These are phyloP conservation scores for Triticum monococcum DNA, from an alignment of 176 grass and related monocot genomes.

Conservation along the genomic window DNA sequence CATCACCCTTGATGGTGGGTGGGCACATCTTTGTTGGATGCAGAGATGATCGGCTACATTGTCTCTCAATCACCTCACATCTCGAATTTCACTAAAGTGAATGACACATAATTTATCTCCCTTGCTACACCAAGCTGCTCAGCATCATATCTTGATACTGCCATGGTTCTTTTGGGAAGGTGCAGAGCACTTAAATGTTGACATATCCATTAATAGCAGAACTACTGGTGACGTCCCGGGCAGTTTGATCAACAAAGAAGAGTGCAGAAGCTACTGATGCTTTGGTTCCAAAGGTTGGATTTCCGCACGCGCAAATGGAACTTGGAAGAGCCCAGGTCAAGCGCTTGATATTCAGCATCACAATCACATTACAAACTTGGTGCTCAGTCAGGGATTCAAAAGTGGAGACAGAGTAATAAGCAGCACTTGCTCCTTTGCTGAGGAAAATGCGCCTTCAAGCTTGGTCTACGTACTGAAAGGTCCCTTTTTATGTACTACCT, in stretches of 20 bases:
- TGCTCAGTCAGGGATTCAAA: background rate
- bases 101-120: background rate
- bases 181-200: background rate
- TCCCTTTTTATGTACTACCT: background rate
- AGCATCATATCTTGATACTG: background rate
- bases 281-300: background rate
- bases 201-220: background rate
- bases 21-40: constrained; percentile 88
- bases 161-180: background rate
- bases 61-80: constrained; percentile 41
- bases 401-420: background rate
- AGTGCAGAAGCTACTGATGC: background rate
- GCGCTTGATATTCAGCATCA: background rate
- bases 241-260: background rate
- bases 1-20: constrained; percentile 82
- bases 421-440: background rate
- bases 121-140: background rate
- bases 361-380: background rate
- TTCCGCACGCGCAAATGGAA: too few relatives aligned
- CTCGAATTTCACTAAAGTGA: background rate
- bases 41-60: constrained; percentile 77
- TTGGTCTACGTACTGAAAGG: too few relatives aligned
- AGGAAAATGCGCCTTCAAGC: background rate
- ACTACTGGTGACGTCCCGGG: background rate
- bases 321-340: too few relatives aligned